Evolutionary conservation across 2,329 filamentous ascomycete species (phyloP), one percentile per base, ranked within the genome.

Genomic region (Ophiostoma sp.): DNA sequence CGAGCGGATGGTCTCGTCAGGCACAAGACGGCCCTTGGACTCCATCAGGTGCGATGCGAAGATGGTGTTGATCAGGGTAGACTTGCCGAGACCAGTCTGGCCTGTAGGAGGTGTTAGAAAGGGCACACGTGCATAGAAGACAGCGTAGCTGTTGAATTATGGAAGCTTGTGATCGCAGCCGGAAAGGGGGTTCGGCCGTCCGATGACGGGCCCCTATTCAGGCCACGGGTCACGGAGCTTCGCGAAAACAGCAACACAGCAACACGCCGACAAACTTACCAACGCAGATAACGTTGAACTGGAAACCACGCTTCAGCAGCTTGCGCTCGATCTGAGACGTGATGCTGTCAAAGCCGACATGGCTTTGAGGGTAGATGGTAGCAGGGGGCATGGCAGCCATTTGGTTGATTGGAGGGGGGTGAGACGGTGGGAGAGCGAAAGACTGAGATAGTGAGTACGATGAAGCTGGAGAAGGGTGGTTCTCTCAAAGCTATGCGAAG

Each of bases 281-380:
- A 80, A 98, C 94, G 80, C 93, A 97, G 80, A 98, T 98, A 77
- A 74, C 70, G 69, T 99, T 99, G 88, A 99, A 99, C 82, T 99
- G 95, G 82, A 99, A 99, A 76, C 95, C 95, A 82, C 95, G 93
- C 87, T 99, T 99, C 83, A 99, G 81, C 79, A 98, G 90, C 90
- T 99, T 99, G 84, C 92, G 91, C 89, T 99, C 95, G 76, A 99
- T 99, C 85, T 99, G 95, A 75, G 90, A 93, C 76, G 95, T 99
- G 86, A 99, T 99, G 85, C 93, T 97, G 85, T 99, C 95, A 85
- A 99, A 99, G 87, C 95, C 95, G 81, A 99, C 95, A 86, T 98
- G 95, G 89, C 90, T 96, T 80, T 95, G 89, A 77, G 95, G 95
- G 82, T 92, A 95, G 79, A 90, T 87, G 77, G 87, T 87, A 76